Base-by-base conservation (phyloP, 116 monocot genomes). In the Zostera marina region DNA sequence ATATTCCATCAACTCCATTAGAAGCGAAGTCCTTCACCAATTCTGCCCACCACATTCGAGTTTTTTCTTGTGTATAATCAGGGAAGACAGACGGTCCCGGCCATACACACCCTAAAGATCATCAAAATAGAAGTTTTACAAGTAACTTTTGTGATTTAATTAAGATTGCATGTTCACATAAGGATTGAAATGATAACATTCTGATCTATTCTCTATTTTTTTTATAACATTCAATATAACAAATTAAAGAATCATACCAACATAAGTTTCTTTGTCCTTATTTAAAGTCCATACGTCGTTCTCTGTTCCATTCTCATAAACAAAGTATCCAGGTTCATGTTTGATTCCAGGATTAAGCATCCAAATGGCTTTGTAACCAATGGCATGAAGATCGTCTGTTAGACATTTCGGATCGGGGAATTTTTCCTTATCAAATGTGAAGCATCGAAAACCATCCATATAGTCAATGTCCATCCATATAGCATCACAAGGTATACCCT, bases 381-480 rank as follows among this genome's bases (percentile, higher is more conserved):
- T 79, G 1, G 65, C 53, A 73, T 85, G 88, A 60, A 96, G 79
- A 15, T 96, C 76, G 38, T 71, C 63, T 22, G 76, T 85, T 77
- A 96, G 66, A 42, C 76, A 72, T 63, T 85, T 88, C 64, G 88
- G 88, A 78, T 85, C 78, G 71, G 85, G 77, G 58, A 96, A 96
- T 11, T 72, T 74, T 40, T 78, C 82, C 67, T 70, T 44, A 67
- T 96, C 82, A 80, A 96, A 96, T 12, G 96, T 96, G 63, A 96
- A 96, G 62, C 96, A 89, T 53, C 78, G 78, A 61, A 88, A 96
- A 26, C 96, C 96, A 82, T 96, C 85, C 96, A 96, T 96, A 69
- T 96, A 96, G 68, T 96, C 96, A 52, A 96, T 96, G 58, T 96
- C 96, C 89, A 96, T 96, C 96, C 89, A 96, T 70, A 96, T 76